Evolutionary conservation across 2,329 filamentous ascomycete genomes (phyloP).

Genomic region (Scorias spongiosa): DNA sequence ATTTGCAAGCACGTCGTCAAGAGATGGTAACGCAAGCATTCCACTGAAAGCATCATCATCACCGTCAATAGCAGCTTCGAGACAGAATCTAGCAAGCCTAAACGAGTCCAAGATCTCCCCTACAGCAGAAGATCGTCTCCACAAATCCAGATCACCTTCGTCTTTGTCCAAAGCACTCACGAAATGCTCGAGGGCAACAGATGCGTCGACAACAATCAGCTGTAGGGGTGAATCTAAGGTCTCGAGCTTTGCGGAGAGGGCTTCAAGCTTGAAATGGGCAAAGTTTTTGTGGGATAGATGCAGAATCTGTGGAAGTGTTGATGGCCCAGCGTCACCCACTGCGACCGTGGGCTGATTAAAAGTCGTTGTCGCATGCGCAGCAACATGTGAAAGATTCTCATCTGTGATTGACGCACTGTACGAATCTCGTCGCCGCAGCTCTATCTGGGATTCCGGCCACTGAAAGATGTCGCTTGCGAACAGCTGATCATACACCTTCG

Average conservation of each 20-base stretch:
- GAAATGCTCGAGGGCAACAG: constrained; percentile 37
- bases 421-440: constrained; percentile 57
- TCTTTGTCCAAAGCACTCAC: constrained; percentile 49
- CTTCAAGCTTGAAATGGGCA: constrained; percentile 78
- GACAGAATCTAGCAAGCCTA: constrained; percentile 44
- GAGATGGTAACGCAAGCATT: constrained; percentile 40
- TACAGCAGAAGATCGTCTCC: constrained; percentile 45
- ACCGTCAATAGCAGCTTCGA: constrained; percentile 48
- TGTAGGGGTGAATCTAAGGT: constrained; percentile 11
- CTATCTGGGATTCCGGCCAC: constrained; percentile 73
- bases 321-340: constrained; percentile 52
- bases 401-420: constrained; percentile 30
- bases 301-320: constrained; percentile 72
- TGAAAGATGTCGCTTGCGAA: constrained; percentile 90
- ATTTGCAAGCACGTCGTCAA: constrained; percentile 39
- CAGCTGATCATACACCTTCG: constrained; percentile 65
- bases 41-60: constrained; percentile 42
- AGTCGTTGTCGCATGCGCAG: constrained; percentile 2
- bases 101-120: constrained; percentile 42
- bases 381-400: constrained; percentile 17
- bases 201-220: constrained; percentile 20
- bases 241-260: constrained; percentile 13
- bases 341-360: constrained; percentile 16
- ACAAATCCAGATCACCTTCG: constrained; percentile 48
- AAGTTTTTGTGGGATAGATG: constrained; percentile 94